Conservation (phyloP, 1,139 yeast genomes). For the Candida glucosophila region DNA sequence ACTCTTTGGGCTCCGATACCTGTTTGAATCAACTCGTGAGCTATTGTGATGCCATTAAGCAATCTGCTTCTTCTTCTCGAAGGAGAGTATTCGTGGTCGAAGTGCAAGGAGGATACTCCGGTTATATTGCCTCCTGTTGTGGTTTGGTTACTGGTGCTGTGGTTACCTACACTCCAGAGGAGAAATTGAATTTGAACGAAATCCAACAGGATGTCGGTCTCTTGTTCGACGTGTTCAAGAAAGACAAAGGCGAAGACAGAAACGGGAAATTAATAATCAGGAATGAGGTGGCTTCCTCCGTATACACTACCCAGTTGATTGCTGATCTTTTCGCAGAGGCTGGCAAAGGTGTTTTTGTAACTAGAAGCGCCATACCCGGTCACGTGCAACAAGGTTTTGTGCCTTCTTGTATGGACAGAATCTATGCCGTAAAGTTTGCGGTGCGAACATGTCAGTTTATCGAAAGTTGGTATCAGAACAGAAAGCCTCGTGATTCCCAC, state of each 20-base stretch:
- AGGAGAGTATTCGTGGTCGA: slow-evolving; percentile 94
- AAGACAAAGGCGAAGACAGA: slow-evolving; percentile 74
- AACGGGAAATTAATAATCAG: slow-evolving; percentile 68
- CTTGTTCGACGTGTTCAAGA: slow-evolving; percentile 57
- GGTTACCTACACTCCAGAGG: slow-evolving; percentile 90
- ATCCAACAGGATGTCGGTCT: slow-evolving; percentile 70
- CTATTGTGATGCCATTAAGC: slow-evolving; percentile 93
- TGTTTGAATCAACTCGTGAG: slow-evolving; percentile 84
- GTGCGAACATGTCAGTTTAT: slow-evolving; percentile 63
- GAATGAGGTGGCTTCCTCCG: slow-evolving; percentile 62
- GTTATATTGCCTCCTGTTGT: slow-evolving; percentile 81
- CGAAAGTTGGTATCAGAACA: slow-evolving; percentile 30
- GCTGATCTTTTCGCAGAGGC: slow-evolving; percentile 63
- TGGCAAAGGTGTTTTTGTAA: slow-evolving; percentile 60
- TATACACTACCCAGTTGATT: slow-evolving; percentile 56
- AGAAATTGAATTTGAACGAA: slow-evolving; percentile 63
- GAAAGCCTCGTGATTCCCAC: no score
- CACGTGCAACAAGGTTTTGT: slow-evolving; percentile 78
- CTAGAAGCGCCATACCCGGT: slow-evolving; percentile 74
- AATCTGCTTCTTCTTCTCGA: slow-evolving; percentile 90
- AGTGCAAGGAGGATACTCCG: slow-evolving; percentile 95
- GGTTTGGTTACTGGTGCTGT: slow-evolving; percentile 91
- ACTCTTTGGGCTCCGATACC: slow-evolving; percentile 88
- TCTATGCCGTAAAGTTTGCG: slow-evolving; percentile 62
- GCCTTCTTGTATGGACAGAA: slow-evolving; percentile 75